These are phyloP conservation scores for Tilletia walkeri DNA, from an alignment of 1,284 basidiomycete genomes.

Conservation along the genomic window DNA sequence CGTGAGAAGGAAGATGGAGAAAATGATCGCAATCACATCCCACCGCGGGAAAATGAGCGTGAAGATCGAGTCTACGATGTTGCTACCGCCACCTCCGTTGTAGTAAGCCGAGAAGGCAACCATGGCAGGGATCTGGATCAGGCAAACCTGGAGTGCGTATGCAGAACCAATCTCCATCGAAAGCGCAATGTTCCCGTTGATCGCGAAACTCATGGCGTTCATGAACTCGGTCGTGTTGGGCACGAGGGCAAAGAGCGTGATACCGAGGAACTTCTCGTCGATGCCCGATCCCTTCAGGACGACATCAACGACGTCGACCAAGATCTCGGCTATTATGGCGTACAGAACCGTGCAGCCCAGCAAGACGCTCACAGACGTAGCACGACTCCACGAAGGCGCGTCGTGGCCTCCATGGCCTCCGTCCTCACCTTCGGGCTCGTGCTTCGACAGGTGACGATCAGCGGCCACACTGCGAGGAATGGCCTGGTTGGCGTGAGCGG, in stretches of 20 bases:
- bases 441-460: slow-evolving; percentile 36
- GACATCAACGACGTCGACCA: slow-evolving; percentile 93
- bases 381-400: slow-evolving; percentile 68
- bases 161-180: slow-evolving; percentile 98
- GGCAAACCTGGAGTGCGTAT: slow-evolving; percentile 94
- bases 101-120: slow-evolving; percentile 96
- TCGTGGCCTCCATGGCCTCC: slow-evolving; percentile 81
- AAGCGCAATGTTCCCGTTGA: slow-evolving; percentile 94
- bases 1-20: slow-evolving; percentile 79
- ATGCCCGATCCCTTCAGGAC: slow-evolving; percentile 89
- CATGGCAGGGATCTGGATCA: slow-evolving; percentile 98
- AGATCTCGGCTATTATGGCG: slow-evolving; percentile 90
- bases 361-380: slow-evolving; percentile 44
- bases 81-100: slow-evolving; percentile 55
- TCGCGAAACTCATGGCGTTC: slow-evolving; percentile 99
- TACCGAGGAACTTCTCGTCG: slow-evolving; percentile 94
- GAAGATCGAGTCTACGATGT: slow-evolving; percentile 33
- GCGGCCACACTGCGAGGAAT: slow-evolving; percentile 18
- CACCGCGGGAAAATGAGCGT: slow-evolving; percentile 90
- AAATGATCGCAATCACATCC: slow-evolving; percentile 93
- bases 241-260: slow-evolving; percentile 93
- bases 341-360: slow-evolving; percentile 80
- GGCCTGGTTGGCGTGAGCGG: slow-evolving; percentile 25
- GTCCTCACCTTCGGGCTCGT: slow-evolving; percentile 46
- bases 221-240: slow-evolving; percentile 99